Conservation (phyloP, 768 basidiomycete species). For the Tulasnella sp. region DNA sequence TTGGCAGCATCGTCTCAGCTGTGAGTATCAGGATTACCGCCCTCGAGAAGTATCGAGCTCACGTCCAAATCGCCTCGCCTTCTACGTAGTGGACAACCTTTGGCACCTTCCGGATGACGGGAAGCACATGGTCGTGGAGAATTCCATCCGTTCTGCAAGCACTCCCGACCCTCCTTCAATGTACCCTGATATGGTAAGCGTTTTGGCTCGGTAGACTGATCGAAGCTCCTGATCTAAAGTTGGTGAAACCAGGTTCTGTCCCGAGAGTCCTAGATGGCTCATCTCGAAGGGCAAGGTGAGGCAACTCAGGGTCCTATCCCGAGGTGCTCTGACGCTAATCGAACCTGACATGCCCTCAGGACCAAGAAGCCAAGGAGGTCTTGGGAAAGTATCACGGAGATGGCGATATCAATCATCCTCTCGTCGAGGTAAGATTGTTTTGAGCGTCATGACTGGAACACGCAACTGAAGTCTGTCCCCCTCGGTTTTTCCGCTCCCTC, state of each 20-base stretch:
- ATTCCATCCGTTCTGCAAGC: slow-evolving; percentile 62
- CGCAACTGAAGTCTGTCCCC: not conserved
- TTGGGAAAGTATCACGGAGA: slow-evolving; percentile 69
- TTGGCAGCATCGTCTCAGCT: slow-evolving; percentile 54
- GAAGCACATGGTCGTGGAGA: slow-evolving; percentile 38
- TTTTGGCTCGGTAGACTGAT: not conserved
- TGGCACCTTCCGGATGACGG: slow-evolving; percentile 39
- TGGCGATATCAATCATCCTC: slow-evolving; percentile 55
- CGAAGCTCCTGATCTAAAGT: not conserved
- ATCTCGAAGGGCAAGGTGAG: slow-evolving; percentile 44
- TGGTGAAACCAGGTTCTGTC: slow-evolving; percentile 41
- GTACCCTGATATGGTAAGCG: slow-evolving; percentile 46
- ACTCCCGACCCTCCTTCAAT: slow-evolving; percentile 52
- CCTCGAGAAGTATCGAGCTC: not conserved
- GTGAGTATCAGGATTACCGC: not conserved
- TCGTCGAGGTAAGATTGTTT: slow-evolving; percentile 46
- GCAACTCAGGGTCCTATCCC: not conserved
- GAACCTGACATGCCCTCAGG: slow-evolving; percentile 29
- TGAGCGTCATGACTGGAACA: not conserved
- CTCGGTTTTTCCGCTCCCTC: not conserved
- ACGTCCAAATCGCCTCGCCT: not conserved
- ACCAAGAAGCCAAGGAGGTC: slow-evolving; percentile 54
- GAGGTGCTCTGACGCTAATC: not conserved
- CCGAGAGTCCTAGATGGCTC: slow-evolving; percentile 65
- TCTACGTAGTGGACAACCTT: slow-evolving; percentile 42